These are phyloP conservation scores for Lichtheimia ornata DNA, from an alignment of 371 early-diverging fungal species.

Conservation along the genomic window DNA sequence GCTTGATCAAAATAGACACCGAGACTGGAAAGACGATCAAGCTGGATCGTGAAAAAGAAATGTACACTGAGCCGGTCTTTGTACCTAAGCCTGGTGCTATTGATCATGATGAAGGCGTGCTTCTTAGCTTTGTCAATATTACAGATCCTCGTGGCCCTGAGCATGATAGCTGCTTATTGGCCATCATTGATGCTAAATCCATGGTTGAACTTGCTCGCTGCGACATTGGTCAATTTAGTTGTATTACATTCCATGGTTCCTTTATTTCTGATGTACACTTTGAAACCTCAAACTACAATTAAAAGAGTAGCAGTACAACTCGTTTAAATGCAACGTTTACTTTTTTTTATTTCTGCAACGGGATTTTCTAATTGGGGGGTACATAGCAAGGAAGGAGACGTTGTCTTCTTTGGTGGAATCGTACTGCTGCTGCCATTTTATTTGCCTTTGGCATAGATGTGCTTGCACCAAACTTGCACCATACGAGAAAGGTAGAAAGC, in stretches of 20 bases:
- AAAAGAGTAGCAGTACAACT: too few species aligned
- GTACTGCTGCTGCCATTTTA: neutral
- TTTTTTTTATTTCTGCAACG: too few species aligned
- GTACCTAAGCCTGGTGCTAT: constrained; percentile 46
- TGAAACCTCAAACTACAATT: neutral
- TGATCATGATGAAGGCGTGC: constrained; percentile 65
- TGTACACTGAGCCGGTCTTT: constrained; percentile 68
- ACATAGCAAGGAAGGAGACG: too few species aligned
- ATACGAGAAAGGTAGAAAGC: constrained; percentile 29
- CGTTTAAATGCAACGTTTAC: too few species aligned
- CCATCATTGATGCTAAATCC: constrained; percentile 55
- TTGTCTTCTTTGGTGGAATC: too few species aligned
- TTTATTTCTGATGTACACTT: constrained; percentile 22
- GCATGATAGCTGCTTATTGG: constrained; percentile 46
- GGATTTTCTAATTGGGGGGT: too few species aligned
- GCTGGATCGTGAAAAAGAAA: constrained; percentile 31
- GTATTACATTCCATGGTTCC: constrained; percentile 58
- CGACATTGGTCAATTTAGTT: constrained; percentile 44
- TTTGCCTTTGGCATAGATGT: constrained; percentile 18
- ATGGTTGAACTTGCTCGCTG: constrained; percentile 56
- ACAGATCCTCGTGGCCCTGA: constrained; percentile 13
- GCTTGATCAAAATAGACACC: constrained; percentile 49
- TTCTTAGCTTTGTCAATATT: constrained; percentile 50
- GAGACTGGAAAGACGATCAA: constrained; percentile 14
- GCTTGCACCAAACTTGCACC: constrained; percentile 41